A percentile compares a stretch with the other conserved stretches of the same genome.
Evolutionary conservation across 306 rosid species (phyloP).

Genomic region (Potentilla sterilis): DNA sequence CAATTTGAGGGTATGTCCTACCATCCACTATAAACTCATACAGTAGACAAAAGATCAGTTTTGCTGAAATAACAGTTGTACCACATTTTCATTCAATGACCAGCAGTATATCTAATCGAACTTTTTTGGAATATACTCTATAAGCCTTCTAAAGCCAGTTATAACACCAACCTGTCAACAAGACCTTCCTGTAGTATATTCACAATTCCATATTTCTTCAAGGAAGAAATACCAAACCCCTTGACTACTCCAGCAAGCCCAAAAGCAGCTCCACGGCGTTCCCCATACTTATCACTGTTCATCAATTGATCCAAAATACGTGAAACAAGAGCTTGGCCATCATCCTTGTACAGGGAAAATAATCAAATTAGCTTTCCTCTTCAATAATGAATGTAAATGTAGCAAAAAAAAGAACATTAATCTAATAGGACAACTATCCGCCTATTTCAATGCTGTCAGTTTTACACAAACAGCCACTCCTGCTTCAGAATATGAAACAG

Average conservation of each 20-base stretch:
- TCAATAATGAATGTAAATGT: background rate
- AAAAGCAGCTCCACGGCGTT: constrained; percentile 97
- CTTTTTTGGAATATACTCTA: background rate
- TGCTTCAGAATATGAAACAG: no score
- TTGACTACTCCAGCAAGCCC: constrained; percentile 96
- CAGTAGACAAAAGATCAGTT: background rate
- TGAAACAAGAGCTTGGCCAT: constrained; percentile 71
- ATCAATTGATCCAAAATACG: constrained; percentile 77
- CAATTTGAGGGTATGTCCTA: background rate
- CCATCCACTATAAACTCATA: background rate
- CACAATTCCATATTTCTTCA: constrained; percentile 78
- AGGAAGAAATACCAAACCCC: constrained; percentile 80
- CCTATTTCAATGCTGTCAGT: background rate
- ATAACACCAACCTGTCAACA: constrained; percentile 63
- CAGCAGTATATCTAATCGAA: background rate
- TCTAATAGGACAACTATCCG: constrained; percentile 2
- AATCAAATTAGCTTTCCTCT: constrained; percentile 23
- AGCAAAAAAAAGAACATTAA: background rate
- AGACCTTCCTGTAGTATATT: constrained; percentile 67
- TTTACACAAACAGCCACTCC: background rate
- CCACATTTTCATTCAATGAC: background rate
- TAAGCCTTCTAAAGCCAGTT: constrained; percentile 4
- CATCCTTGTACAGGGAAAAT: constrained; percentile 56
- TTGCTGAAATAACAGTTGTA: background rate
- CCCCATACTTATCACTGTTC: constrained; percentile 94